phyloP scores from a whole-genome alignment of 768 basidiomycete species.

The Trichaptum fuscoviolaceum region DNA sequence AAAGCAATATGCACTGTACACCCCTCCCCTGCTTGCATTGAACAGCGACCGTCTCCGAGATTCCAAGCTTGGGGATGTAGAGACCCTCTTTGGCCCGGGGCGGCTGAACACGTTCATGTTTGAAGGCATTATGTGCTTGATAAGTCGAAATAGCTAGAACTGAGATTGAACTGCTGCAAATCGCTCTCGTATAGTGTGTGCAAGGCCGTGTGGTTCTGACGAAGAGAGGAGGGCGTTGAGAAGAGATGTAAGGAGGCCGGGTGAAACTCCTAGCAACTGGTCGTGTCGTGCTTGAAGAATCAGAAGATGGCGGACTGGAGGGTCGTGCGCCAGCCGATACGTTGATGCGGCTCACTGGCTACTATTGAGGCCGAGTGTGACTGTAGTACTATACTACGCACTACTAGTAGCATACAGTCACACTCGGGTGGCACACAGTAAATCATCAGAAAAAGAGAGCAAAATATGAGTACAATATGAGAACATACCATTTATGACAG shows the following conservation, averaged over 20 bases:
- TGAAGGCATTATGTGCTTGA: background rate
- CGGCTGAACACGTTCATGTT: background rate
- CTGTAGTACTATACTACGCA: too few species aligned
- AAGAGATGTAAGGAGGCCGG: background rate
- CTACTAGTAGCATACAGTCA: too few species aligned
- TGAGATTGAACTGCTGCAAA: background rate
- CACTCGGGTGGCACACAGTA: too few species aligned
- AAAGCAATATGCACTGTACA: slow-evolving; percentile 51
- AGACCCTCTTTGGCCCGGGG: slow-evolving; percentile 15
- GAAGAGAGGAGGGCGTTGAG: too few species aligned
- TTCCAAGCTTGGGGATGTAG: slow-evolving; percentile 10
- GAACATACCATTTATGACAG: too few species aligned
- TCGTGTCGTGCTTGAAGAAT: background rate
- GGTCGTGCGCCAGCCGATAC: too few species aligned
- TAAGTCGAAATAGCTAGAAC: background rate
- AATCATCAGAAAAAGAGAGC: too few species aligned
- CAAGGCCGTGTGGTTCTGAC: background rate
- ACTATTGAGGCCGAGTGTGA: too few species aligned
- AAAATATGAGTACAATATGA: too few species aligned
- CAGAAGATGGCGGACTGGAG: background rate
- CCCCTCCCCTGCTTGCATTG: slow-evolving; percentile 58
- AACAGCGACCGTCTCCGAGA: slow-evolving; percentile 51
- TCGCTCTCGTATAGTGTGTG: background rate
- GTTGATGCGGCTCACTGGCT: too few species aligned
- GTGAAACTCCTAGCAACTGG: background rate